Percentiles rank a stretch among this genome's conserved stretches.
Conservation (phyloP, 2,329 filamentous ascomycete genomes). For the Arthrobotrys entomopaga region DNA sequence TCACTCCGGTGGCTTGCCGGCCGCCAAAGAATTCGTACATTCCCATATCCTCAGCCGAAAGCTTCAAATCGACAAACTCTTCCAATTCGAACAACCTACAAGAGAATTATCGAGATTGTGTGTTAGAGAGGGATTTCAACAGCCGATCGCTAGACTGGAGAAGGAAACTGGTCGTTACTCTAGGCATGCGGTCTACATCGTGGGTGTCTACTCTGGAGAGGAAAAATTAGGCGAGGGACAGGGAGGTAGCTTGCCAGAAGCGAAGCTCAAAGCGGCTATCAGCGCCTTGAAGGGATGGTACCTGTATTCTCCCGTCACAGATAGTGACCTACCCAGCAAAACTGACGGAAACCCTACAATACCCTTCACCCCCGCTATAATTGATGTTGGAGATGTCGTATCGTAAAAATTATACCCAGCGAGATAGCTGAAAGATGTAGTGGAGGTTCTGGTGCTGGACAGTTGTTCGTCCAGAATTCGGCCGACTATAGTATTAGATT, state of each 20-base stretch:
- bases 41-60: conserved; percentile 84
- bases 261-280: conserved; percentile 81
- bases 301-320: conserved; percentile 78
- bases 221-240: conserved; percentile 94
- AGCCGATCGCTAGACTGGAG: conserved; percentile 84
- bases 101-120: conserved; percentile 85
- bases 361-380: conserved; percentile 68
- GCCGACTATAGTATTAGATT: background rate
- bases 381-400: conserved; percentile 70
- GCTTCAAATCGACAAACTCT: conserved; percentile 79
- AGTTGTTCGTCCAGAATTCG: background rate
- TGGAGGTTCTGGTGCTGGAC: background rate
- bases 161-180: conserved; percentile 89
- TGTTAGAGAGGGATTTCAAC: conserved; percentile 86
- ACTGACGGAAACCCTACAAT: conserved; percentile 61
- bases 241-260: conserved; percentile 80
- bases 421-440: background rate
- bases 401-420: conserved; percentile 59
- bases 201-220: conserved; percentile 89
- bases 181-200: conserved; percentile 87
- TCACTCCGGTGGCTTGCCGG: conserved; percentile 76
- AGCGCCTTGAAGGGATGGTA: conserved; percentile 94
- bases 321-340: conserved; percentile 66
- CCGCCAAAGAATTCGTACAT: conserved; percentile 83
- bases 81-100: conserved; percentile 84